phyloP scores from a whole-genome alignment of 2,329 filamentous ascomycete genomes.

The Lachnellula occidentalis region DNA sequence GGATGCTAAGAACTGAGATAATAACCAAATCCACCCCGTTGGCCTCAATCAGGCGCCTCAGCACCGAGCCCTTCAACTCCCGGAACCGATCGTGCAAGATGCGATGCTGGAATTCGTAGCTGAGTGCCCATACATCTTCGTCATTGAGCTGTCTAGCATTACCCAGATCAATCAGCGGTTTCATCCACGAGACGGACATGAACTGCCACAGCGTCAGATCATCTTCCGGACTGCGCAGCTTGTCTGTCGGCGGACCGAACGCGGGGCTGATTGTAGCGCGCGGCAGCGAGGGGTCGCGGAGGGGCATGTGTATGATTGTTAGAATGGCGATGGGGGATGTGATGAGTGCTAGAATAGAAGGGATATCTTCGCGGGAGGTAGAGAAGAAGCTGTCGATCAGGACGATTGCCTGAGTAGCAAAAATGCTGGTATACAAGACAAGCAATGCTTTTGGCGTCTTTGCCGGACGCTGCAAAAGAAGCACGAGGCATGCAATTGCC shows the following conservation, averaged over 20 bases:
- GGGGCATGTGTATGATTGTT: conserved; percentile 61
- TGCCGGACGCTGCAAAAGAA: conserved; percentile 19
- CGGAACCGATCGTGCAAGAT: conserved; percentile 70
- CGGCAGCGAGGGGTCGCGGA: conserved; percentile 54
- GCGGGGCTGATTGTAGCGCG: conserved; percentile 53
- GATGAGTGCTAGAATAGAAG: conserved; percentile 30
- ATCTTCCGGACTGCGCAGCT: conserved; percentile 73
- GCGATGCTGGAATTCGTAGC: conserved; percentile 75
- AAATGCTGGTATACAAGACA: conserved; percentile 14
- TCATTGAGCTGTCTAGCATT: conserved; percentile 63
- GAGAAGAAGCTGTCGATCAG: conserved; percentile 30
- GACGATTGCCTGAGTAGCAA: conserved; percentile 21
- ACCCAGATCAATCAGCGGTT: conserved; percentile 63
- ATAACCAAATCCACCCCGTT: conserved; percentile 76
- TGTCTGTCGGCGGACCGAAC: conserved; percentile 48
- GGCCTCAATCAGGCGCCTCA: conserved; percentile 62
- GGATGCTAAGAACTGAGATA: conserved; percentile 46
- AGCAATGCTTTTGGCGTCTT: conserved; percentile 25
- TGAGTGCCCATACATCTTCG: conserved; percentile 75
- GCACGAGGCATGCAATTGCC: conserved; percentile 19
- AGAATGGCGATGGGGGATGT: conserved; percentile 43
- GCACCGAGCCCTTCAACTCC: conserved; percentile 65
- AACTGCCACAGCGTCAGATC: conserved; percentile 76
- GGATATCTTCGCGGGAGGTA: conserved; percentile 8
- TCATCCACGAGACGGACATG: conserved; percentile 80